Evolutionary conservation across 257 asterid genomes (phyloP).

Genomic region (Forsythia viridissima): DNA sequence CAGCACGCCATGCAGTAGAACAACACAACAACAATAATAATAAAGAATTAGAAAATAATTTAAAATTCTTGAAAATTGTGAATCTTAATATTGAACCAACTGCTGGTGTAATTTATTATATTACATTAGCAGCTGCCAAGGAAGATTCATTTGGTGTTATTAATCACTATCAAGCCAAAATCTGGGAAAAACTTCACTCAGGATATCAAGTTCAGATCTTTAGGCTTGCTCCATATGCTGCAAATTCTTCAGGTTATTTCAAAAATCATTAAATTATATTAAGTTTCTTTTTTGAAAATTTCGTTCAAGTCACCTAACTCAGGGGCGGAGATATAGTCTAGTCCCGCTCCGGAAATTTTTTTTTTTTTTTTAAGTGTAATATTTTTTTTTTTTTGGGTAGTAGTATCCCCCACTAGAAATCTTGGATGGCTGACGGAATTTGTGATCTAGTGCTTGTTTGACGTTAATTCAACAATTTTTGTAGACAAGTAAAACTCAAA

Average conservation of each 20-base stretch:
- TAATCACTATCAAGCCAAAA: constrained; percentile 30
- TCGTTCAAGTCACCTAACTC: too few species aligned
- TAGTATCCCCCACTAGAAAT: too few species aligned
- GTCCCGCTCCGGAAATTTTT: too few species aligned
- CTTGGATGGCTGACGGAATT: too few species aligned
- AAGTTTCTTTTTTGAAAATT: too few species aligned
- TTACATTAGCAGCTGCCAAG: constrained; percentile 22
- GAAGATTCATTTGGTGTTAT: constrained; percentile 16
- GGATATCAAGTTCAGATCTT: constrained; percentile 28
- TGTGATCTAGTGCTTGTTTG: too few species aligned
- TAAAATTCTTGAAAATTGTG: constrained; percentile 16
- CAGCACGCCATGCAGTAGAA: constrained; percentile 32
- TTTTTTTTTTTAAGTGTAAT: too few species aligned
- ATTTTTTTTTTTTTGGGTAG: too few species aligned
- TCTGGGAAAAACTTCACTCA: constrained; percentile 34
- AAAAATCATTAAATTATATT: too few species aligned
- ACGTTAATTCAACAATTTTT: too few species aligned
- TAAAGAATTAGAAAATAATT: background rate
- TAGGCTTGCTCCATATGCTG: constrained; percentile 33
- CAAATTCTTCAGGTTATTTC: background rate
- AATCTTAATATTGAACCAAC: constrained; percentile 40
- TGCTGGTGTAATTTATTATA: constrained; percentile 44
- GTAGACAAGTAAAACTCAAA: too few species aligned
- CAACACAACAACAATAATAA: constrained; percentile 20
- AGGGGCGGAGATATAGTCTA: too few species aligned